Evolutionary conservation across 31 red algal genomes (phyloP).

Genomic region (Odonthalia washingtoniensis): DNA sequence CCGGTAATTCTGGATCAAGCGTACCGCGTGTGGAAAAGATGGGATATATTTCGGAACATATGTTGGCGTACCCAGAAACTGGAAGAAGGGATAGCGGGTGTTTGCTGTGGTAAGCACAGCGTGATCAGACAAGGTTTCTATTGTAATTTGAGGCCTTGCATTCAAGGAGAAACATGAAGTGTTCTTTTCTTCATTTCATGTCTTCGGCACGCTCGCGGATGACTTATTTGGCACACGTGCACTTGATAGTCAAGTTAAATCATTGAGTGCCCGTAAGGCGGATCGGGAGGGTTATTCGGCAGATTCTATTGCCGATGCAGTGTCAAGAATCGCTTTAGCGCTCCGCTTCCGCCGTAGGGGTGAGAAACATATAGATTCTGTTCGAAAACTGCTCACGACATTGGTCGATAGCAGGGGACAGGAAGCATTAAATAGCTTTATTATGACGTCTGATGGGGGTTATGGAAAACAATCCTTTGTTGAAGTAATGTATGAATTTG

Average conservation of each 20-base stretch:
- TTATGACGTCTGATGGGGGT: too few relatives aligned
- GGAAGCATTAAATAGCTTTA: too few relatives aligned
- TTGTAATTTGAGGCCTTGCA: conserved; percentile 31
- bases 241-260: neutral
- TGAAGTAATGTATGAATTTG: too few relatives aligned
- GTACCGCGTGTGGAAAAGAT: too few relatives aligned
- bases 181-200: conserved; percentile 15
- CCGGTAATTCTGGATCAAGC: too few relatives aligned
- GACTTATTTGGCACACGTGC: conserved; percentile 23
- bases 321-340: neutral
- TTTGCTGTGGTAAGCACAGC: too few relatives aligned
- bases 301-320: neutral
- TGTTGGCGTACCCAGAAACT: too few relatives aligned
- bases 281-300: conserved; percentile 7
- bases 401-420: too few relatives aligned
- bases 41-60: too few relatives aligned
- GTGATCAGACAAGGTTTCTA: too few relatives aligned
- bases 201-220: conserved; percentile 20
- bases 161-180: neutral
- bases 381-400: neutral
- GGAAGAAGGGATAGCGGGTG: too few relatives aligned
- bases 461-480: too few relatives aligned
- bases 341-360: neutral
- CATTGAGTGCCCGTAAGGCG: neutral
- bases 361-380: neutral